Conservation (phyloP, 305 asterid species). For the Fraxinus xanthoxyloides region DNA sequence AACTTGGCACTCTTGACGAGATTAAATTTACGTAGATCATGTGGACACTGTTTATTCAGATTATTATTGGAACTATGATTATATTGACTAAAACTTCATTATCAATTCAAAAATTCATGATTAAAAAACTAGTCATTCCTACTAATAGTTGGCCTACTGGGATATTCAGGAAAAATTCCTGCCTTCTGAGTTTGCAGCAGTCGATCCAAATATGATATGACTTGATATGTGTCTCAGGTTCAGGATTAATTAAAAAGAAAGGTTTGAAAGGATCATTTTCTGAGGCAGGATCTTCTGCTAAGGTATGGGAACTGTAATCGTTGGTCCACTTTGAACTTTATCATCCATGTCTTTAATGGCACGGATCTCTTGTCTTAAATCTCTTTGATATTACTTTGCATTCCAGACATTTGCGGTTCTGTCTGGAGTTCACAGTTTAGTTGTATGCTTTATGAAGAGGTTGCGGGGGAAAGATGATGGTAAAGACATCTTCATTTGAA, state of each 20-base stretch:
- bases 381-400: constrained; percentile 5
- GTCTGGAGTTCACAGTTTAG: constrained; percentile 93
- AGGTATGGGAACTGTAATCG: constrained; percentile 40
- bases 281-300: constrained; percentile 89
- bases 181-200: not conserved
- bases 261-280: constrained; percentile 75
- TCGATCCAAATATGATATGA: not conserved
- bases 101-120: not conserved
- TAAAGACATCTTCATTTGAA: constrained; percentile 28
- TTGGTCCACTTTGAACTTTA: not conserved
- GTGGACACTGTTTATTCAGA: not conserved
- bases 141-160: not conserved
- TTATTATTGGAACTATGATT: not conserved
- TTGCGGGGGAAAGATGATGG: constrained; percentile 93
- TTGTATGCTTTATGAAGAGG: constrained; percentile 78
- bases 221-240: constrained; percentile 40
- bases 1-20: not conserved
- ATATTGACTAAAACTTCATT: not conserved
- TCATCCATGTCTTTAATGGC: not conserved
- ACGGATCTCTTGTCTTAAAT: not conserved
- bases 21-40: not conserved
- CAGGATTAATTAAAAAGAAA: constrained; percentile 68
- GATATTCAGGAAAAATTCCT: not conserved
- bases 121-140: not conserved
- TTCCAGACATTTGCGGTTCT: constrained; percentile 78